phyloP scores from a whole-genome alignment of 768 basidiomycete genomes.

The Macrolepiota dolichaula region DNA sequence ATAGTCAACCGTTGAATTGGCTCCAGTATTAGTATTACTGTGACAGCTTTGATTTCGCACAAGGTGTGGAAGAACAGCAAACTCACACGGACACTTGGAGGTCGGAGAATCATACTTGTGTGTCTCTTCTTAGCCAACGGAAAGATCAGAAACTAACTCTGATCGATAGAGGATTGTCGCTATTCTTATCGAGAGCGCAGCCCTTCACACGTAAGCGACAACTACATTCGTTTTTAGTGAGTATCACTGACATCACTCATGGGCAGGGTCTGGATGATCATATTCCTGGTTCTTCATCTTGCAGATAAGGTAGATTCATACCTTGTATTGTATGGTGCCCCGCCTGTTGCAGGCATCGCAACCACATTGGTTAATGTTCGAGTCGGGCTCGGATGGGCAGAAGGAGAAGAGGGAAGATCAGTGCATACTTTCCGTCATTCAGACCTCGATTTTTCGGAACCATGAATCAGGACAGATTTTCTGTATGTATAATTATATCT shows the following conservation, averaged over 20 bases:
- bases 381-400: conserved; percentile 8
- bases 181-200: conserved; percentile 1
- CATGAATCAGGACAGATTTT: not conserved
- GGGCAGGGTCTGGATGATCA: not conserved
- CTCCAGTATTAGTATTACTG: not conserved
- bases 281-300: not conserved
- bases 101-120: not conserved
- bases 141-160: not conserved
- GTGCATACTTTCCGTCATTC: not conserved
- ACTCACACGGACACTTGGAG: not conserved
- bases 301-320: not conserved
- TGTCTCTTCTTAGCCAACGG: not conserved
- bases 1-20: not conserved
- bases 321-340: not conserved
- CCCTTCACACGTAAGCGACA: not conserved
- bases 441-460: not conserved
- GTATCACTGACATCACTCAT: not conserved
- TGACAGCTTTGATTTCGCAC: not conserved
- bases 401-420: conserved; percentile 4
- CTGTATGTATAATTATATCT: not conserved
- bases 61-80: conserved; percentile 1
- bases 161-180: not conserved
- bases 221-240: not conserved
- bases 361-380: conserved; percentile 2
- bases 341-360: not conserved